These are phyloP conservation scores for sunflower (Helianthus annuus) DNA, from an alignment of 129 eudicot species.

Conservation along the genomic window HanXRQr2.0-SUNRISE NC_035448.2:197303609-197304108, in stretches of 20 bases:
- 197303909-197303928: slow-evolving; percentile 6
- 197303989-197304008: slow-evolving; percentile 12
- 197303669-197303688: slow-evolving; percentile 65
- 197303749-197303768: slow-evolving; percentile 77
- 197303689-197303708: slow-evolving; percentile 45
- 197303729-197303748: slow-evolving; percentile 70
- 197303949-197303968: slow-evolving; percentile 41
- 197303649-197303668: slow-evolving; percentile 29
- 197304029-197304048: slow-evolving; percentile 17
- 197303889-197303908: slow-evolving; percentile 1
- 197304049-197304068: neutral
- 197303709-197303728: slow-evolving; percentile 71
- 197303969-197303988: slow-evolving; percentile 18
- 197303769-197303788: slow-evolving; percentile 76
- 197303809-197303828: slow-evolving; percentile 50
- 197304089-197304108: neutral
- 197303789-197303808: slow-evolving; percentile 80
- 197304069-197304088: neutral
- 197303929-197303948: slow-evolving; percentile 11
- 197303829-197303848: slow-evolving; percentile 32
- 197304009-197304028: slow-evolving; percentile 34
- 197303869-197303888: slow-evolving; percentile 5
- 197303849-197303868: slow-evolving; percentile 33
- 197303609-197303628: slow-evolving; percentile 85
- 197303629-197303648: slow-evolving; percentile 31